A percentile compares a stretch with the other conserved stretches of the same genome.
Evolutionary conservation across 768 basidiomycete genomes (phyloP).

Genomic region (Kondoa malvinella): DNA sequence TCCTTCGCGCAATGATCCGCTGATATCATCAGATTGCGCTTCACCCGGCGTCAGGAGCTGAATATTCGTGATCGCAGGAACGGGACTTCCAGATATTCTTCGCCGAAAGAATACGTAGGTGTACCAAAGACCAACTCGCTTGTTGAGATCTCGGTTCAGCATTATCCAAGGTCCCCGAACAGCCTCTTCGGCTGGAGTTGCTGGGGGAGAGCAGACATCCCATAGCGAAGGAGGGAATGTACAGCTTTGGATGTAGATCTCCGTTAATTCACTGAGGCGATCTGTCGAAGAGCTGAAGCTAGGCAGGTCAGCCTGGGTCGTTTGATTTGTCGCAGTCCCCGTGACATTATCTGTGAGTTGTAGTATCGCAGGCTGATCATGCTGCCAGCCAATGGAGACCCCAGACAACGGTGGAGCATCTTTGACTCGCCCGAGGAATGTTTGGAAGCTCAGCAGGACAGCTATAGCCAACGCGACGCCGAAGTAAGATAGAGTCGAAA

Average conservation of each 20-base stretch:
- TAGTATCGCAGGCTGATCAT: background rate
- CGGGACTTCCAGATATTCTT: background rate
- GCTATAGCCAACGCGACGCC: background rate
- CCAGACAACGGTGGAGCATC: too few species aligned
- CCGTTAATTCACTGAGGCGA: background rate
- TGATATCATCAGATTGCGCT: background rate
- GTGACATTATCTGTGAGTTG: background rate
- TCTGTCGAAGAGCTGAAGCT: background rate
- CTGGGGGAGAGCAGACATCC: constrained; percentile 22
- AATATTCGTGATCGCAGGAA: background rate
- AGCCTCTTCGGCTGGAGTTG: constrained; percentile 25
- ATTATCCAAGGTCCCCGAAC: constrained; percentile 60
- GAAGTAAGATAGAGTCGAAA: too few species aligned
- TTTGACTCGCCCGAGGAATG: too few species aligned
- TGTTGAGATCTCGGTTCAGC: constrained; percentile 63
- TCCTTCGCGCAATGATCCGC: constrained; percentile 29
- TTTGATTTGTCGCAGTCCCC: background rate
- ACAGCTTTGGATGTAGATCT: constrained; percentile 13
- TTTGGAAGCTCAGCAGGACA: background rate
- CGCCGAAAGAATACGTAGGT: constrained; percentile 38
- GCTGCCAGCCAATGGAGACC: background rate
- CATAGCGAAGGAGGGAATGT: constrained; percentile 23
- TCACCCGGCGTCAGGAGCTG: background rate
- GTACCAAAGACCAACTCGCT: constrained; percentile 43
- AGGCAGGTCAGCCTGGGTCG: background rate